phyloP scores from a whole-genome alignment of 192 early-diverging fungal genomes.

The Haplosporangium gracile region DNA sequence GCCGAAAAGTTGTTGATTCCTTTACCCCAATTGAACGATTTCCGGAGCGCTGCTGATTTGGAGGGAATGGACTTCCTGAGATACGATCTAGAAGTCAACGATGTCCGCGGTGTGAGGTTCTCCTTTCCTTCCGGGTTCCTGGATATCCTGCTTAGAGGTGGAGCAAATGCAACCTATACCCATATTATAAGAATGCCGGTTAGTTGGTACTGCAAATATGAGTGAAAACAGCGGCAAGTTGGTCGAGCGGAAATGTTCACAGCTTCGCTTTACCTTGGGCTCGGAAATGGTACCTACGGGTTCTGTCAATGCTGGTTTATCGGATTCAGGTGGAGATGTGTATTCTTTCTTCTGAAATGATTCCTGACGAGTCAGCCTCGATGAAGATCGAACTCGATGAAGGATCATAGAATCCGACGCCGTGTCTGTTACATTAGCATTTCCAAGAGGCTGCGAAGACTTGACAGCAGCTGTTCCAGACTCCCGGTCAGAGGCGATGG shows the following conservation, averaged over 20 bases:
- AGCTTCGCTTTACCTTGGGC: background rate
- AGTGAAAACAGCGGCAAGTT: background rate
- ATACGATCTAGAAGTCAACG: constrained; percentile 3
- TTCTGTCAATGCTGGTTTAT: background rate
- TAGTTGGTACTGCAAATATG: no score
- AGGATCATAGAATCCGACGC: background rate
- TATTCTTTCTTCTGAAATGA: background rate
- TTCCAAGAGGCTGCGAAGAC: background rate
- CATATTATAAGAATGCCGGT: background rate
- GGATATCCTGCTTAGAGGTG: constrained; percentile 11
- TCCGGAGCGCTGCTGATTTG: constrained; percentile 13
- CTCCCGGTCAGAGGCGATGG: background rate
- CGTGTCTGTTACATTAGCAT: background rate
- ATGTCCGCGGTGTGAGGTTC: constrained; percentile 19
- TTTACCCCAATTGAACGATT: constrained; percentile 33
- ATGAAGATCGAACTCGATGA: constrained; percentile 8
- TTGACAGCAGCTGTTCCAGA: background rate
- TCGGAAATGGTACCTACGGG: background rate
- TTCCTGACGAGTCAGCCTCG: constrained; percentile 13
- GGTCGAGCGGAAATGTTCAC: background rate
- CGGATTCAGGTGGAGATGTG: background rate
- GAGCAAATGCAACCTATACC: background rate
- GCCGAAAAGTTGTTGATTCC: background rate
- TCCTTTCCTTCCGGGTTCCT: constrained; percentile 36
- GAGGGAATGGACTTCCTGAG: background rate